These are phyloP conservation scores for Candida ponderosae DNA, from an alignment of 805 yeast genomes.

Conservation along the genomic window DNA sequence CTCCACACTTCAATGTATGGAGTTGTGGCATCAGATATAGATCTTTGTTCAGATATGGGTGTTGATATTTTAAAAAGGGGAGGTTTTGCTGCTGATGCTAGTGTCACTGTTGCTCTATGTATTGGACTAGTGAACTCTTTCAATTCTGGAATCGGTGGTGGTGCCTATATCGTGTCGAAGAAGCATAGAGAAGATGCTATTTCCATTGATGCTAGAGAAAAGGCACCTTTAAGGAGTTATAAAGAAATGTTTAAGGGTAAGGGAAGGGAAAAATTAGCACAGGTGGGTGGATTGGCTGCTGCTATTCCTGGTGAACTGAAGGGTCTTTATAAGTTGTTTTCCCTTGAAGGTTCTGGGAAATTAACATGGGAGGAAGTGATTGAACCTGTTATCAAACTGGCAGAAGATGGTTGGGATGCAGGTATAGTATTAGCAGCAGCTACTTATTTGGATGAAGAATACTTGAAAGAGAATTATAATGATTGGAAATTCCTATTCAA, in stretches of 20 bases:
- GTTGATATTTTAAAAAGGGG: slow-evolving; percentile 20
- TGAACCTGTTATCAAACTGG: slow-evolving; percentile 64
- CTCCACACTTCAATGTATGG: slow-evolving; percentile 15
- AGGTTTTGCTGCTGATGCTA: slow-evolving; percentile 92
- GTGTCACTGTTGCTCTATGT: slow-evolving; percentile 82
- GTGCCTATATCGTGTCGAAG: slow-evolving; percentile 59
- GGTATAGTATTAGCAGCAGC: slow-evolving; percentile 37
- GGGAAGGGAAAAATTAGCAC: slow-evolving; percentile 38
- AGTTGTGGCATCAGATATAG: slow-evolving; percentile 21
- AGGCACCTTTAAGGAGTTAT: slow-evolving; percentile 62
- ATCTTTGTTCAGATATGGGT: slow-evolving; percentile 30
- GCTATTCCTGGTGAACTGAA: slow-evolving; percentile 89
- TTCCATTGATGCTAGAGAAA: slow-evolving; percentile 81
- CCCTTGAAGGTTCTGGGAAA: slow-evolving; percentile 61
- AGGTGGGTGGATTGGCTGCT: slow-evolving; percentile 79
- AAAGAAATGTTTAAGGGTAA: slow-evolving; percentile 55
- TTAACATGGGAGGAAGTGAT: slow-evolving; percentile 67
- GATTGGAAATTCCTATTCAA: slow-evolving; percentile 54
- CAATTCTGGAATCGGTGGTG: slow-evolving; percentile 91
- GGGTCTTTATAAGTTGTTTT: slow-evolving; percentile 62
- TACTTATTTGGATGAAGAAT: slow-evolving; percentile 28
- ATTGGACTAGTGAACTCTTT: slow-evolving; percentile 78
- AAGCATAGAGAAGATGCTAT: slow-evolving; percentile 38
- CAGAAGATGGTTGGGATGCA: slow-evolving; percentile 56
- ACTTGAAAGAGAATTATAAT: slow-evolving; percentile 23